phyloP scores from a whole-genome alignment of 441 rosid genomes.

The Brassica balearica region DNA sequence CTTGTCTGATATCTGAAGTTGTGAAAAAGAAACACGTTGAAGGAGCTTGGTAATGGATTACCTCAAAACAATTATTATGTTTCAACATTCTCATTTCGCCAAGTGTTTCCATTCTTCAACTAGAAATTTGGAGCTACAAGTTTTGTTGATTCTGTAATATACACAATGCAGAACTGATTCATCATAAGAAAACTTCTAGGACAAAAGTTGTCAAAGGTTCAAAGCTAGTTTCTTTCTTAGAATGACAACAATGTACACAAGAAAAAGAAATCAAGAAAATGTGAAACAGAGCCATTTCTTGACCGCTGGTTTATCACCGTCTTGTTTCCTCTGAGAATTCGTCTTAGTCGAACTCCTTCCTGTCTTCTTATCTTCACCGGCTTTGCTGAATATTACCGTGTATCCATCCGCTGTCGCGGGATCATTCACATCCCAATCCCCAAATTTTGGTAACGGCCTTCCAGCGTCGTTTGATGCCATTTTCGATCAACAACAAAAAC shows the following conservation, averaged over 20 bases:
- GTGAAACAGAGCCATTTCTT: conserved; percentile 5
- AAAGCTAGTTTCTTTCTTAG: background rate
- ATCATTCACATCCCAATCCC: conserved; percentile 11
- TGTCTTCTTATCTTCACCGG: conserved; percentile 13
- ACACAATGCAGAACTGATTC: background rate
- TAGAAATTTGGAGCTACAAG: background rate
- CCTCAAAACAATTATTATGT: no score
- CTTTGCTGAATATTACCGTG: conserved; percentile 5
- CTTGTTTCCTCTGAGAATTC: conserved; percentile 8
- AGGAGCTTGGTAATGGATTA: background rate
- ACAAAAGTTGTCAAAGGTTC: background rate
- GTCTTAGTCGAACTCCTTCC: background rate
- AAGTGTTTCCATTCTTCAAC: background rate
- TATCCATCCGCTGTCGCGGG: background rate
- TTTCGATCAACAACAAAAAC: background rate
- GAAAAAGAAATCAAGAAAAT: background rate
- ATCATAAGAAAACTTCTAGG: background rate
- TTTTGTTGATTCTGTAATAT: background rate
- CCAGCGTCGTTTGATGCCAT: conserved; percentile 10
- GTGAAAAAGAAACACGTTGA: background rate
- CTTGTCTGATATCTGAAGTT: background rate
- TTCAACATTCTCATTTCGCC: no score
- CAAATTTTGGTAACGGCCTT: conserved; percentile 1
- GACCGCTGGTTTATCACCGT: background rate
- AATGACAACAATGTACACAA: background rate